Evolutionary conservation across 1,284 basidiomycete genomes (phyloP).

Genomic region (Naganishia albida): DNA sequence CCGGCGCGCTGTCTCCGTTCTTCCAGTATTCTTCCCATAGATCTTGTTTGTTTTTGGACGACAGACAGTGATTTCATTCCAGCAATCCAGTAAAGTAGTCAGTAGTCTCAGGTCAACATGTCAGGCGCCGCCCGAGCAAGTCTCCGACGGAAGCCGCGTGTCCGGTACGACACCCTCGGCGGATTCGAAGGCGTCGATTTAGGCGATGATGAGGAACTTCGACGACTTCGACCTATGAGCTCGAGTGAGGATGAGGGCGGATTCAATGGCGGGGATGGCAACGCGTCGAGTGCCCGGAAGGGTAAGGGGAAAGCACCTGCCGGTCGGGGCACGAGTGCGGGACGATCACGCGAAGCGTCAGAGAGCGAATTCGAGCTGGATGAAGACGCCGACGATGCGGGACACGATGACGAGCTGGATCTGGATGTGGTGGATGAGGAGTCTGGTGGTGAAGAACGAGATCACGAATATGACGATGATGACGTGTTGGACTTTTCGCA

Average conservation of each 20-base stretch:
- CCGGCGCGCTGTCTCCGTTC: too few relatives aligned
- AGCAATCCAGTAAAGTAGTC: background rate
- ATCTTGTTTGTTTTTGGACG: background rate
- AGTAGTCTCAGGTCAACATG: background rate
- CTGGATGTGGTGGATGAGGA: conserved; percentile 9
- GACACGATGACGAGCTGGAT: conserved; percentile 16
- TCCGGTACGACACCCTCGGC: conserved; percentile 25
- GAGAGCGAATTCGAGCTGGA: conserved; percentile 28
- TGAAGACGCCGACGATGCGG: conserved; percentile 15
- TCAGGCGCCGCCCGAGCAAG: conserved; percentile 15
- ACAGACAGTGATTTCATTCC: background rate
- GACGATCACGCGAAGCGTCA: conserved; percentile 7
- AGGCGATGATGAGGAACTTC: conserved; percentile 17
- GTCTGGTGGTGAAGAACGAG: conserved; percentile 6
- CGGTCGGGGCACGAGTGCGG: background rate
- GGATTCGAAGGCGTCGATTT: conserved; percentile 26
- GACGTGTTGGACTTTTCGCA: conserved; percentile 13
- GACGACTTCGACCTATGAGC: conserved; percentile 13
- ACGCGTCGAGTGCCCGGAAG: background rate
- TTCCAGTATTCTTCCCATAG: too few relatives aligned
- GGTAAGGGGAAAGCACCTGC: conserved; percentile 12
- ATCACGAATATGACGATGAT: conserved; percentile 24
- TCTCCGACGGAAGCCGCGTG: conserved; percentile 15
- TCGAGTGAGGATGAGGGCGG: conserved; percentile 6
- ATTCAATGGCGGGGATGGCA: background rate